phyloP scores from a whole-genome alignment of 805 yeast species.

The Dipodascus geniculatus region DNA sequence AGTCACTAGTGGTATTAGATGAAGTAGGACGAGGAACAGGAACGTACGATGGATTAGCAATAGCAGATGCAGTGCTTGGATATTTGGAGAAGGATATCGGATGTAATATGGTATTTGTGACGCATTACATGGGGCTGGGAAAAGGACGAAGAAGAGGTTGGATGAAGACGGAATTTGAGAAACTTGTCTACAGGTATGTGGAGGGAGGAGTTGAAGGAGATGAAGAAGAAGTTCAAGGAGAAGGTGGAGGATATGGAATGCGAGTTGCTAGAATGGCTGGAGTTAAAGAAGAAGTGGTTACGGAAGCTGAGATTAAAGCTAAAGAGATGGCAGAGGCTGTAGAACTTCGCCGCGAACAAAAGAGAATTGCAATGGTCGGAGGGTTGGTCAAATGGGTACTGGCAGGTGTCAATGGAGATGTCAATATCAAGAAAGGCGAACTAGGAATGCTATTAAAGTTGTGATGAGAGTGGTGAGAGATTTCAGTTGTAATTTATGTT shows the following conservation, averaged over 20 bases:
- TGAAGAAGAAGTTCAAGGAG: conserved; percentile 66
- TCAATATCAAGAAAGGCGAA: not conserved
- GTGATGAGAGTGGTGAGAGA: too few species aligned
- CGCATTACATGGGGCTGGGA: not conserved
- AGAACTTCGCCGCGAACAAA: not conserved
- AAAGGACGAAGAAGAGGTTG: not conserved
- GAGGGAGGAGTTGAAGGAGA: conserved; percentile 33
- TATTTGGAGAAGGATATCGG: conserved; percentile 29
- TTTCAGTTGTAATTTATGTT: too few species aligned
- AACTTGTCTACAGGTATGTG: not conserved
- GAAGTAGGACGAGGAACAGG: conserved; percentile 73
- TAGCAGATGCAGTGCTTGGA: conserved; percentile 61
- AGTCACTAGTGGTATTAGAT: conserved; percentile 55
- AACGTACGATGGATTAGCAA: conserved; percentile 68
- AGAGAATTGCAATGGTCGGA: not conserved
- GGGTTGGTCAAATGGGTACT: not conserved
- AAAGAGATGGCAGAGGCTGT: conserved; percentile 14
- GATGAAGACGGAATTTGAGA: not conserved
- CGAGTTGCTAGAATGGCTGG: conserved; percentile 76
- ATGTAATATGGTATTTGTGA: not conserved
- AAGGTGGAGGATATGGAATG: conserved; percentile 65
- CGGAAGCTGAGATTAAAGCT: conserved; percentile 18
- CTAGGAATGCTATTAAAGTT: not conserved
- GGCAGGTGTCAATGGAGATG: not conserved
- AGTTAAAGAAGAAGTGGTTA: conserved; percentile 24